phyloP scores from a whole-genome alignment of 768 basidiomycete genomes.

The Boletus speciosus region DNA sequence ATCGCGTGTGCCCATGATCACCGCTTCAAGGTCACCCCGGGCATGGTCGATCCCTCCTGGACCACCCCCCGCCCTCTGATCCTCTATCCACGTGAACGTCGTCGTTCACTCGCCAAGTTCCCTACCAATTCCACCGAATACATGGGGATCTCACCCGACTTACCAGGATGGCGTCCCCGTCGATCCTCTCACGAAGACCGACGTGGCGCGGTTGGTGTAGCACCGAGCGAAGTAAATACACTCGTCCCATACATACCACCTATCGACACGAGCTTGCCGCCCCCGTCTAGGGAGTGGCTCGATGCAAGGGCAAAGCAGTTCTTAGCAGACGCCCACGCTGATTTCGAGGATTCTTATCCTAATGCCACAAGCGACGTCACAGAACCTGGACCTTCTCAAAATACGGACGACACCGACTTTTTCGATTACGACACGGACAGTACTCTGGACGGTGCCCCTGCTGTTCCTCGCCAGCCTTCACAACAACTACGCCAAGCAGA shows the following conservation, averaged over 20 bases:
- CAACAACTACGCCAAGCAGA: not conserved
- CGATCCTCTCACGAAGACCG: constrained; percentile 26
- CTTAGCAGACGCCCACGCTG: constrained; percentile 17
- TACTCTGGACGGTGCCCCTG: constrained; percentile 7
- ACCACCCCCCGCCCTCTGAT: constrained; percentile 10
- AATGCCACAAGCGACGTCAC: not conserved
- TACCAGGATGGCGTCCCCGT: constrained; percentile 23
- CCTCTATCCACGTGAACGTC: constrained; percentile 14
- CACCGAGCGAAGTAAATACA: constrained; percentile 26
- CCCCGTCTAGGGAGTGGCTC: constrained; percentile 17
- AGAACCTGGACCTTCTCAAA: not conserved
- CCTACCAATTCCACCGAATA: constrained; percentile 18
- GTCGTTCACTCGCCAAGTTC: constrained; percentile 14
- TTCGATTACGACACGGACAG: constrained; percentile 23
- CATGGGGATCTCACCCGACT: constrained; percentile 22
- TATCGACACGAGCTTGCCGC: constrained; percentile 17
- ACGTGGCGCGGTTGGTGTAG: constrained; percentile 20
- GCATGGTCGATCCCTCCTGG: constrained; percentile 12
- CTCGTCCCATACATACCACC: constrained; percentile 25
- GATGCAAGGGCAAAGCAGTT: constrained; percentile 12
- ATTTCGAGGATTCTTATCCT: not conserved
- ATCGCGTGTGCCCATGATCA: constrained; percentile 28
- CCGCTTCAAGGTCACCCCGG: constrained; percentile 9
- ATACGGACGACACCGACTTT: constrained; percentile 10
- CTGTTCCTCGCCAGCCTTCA: constrained; percentile 1